phyloP scores from a whole-genome alignment of 73 alveolate genomes.

The Breviolum minutum region DNA sequence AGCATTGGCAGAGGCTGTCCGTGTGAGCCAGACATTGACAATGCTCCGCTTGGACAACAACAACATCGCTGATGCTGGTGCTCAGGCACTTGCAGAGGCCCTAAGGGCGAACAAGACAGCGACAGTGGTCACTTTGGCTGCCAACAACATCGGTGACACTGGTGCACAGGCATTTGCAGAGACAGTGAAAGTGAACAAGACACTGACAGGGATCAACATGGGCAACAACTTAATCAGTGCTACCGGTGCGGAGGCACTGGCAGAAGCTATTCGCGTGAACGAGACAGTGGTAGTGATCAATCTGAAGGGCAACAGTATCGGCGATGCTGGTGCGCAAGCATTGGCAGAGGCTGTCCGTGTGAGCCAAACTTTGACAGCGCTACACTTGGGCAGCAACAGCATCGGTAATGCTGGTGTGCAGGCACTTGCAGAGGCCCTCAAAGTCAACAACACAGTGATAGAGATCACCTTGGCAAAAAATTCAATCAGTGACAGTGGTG shows the following conservation, averaged over 20 bases:
- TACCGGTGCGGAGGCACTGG: neutral
- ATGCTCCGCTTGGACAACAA: neutral
- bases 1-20: neutral
- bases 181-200: neutral
- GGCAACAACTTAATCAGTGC: neutral
- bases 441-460: neutral
- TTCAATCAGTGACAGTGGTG: neutral
- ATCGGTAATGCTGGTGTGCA: neutral
- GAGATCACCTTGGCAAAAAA: neutral
- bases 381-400: neutral
- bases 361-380: neutral
- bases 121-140: neutral
- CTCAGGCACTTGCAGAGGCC: neutral
- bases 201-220: neutral
- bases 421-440: neutral
- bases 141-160: neutral
- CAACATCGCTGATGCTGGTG: neutral
- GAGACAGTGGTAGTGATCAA: neutral
- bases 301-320: neutral
- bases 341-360: neutral
- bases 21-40: neutral
- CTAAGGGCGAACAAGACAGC: neutral
- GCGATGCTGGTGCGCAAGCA: slow-evolving; percentile 4
- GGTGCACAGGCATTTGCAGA: neutral
- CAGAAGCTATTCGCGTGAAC: neutral